phyloP scores from a whole-genome alignment of 192 early-diverging fungal genomes.

The Coemansia javaensis region DNA sequence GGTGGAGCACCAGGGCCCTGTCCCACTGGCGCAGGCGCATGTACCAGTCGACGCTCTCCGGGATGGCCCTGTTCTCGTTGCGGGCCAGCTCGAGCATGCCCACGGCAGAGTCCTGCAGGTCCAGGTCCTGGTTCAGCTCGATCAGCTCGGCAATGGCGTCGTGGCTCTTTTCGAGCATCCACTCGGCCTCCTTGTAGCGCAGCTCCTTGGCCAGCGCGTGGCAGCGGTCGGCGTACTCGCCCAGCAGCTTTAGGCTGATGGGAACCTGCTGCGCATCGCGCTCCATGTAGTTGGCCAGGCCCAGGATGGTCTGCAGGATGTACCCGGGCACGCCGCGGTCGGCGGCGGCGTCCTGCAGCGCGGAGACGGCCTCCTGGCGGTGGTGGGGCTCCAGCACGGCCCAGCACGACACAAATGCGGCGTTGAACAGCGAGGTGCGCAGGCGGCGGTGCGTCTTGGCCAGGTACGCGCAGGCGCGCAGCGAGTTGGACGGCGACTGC shows the following conservation, averaged over 20 bases:
- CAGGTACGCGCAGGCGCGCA: conserved; percentile 83
- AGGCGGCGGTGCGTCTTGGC: conserved; percentile 76
- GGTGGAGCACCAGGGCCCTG: conserved; percentile 84
- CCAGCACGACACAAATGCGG: conserved; percentile 97
- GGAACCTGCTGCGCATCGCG: conserved; percentile 92
- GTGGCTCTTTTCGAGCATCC: conserved; percentile 72
- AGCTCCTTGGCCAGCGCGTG: conserved; percentile 97
- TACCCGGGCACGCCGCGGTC: conserved; percentile 85
- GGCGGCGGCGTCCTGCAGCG: conserved; percentile 75
- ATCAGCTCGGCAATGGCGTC: conserved; percentile 89
- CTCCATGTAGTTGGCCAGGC: conserved; percentile 98
- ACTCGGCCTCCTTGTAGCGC: conserved; percentile 96
- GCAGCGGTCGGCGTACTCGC: conserved; percentile 83
- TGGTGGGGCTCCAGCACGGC: conserved; percentile 81
- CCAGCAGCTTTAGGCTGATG: conserved; percentile 86
- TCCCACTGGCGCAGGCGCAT: conserved; percentile 92
- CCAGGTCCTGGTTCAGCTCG: conserved; percentile 88
- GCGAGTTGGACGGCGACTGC: conserved; percentile 93
- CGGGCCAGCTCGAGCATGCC: conserved; percentile 91
- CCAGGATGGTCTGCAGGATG: conserved; percentile 83
- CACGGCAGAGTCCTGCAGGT: conserved; percentile 93
- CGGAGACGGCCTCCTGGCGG: conserved; percentile 84
- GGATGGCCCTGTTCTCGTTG: conserved; percentile 67
- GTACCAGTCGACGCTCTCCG: conserved; percentile 88
- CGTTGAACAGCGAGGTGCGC: conserved; percentile 89